Percentiles rank a stretch among this genome's conserved stretches.
These are phyloP conservation scores for Naematelia encephala DNA, from an alignment of 768 basidiomycete genomes.

Conservation along the genomic window DNA sequence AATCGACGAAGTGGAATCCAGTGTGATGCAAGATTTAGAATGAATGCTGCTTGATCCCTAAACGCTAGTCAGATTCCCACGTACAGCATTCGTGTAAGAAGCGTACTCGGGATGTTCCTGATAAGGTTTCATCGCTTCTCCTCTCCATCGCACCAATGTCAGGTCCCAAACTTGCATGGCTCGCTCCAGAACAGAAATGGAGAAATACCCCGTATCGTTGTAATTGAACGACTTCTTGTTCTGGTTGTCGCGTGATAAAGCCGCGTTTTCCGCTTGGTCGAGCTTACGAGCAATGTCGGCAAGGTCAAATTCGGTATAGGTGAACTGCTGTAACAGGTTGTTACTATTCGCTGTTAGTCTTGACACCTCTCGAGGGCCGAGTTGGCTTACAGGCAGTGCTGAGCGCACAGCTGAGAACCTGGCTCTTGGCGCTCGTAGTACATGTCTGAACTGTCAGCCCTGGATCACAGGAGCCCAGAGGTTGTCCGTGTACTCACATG, in stretches of 20 bases:
- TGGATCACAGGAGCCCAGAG: not conserved
- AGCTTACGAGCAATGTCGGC: conserved; percentile 49
- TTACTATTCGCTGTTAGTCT: conserved; percentile 22
- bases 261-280: conserved; percentile 46
- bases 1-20: conserved; percentile 88
- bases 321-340: conserved; percentile 46
- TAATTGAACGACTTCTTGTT: conserved; percentile 64
- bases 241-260: conserved; percentile 52
- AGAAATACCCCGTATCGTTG: conserved; percentile 95
- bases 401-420: conserved; percentile 45
- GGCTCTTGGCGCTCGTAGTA: conserved; percentile 43
- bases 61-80: conserved; percentile 2
- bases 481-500: conserved; percentile 17
- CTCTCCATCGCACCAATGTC: conserved; percentile 76
- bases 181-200: conserved; percentile 69
- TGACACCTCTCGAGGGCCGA: not conserved
- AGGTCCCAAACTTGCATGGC: conserved; percentile 82
- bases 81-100: conserved; percentile 4
- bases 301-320: conserved; percentile 46
- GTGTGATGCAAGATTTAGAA: conserved; percentile 79
- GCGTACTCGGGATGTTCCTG: conserved; percentile 72
- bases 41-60: conserved; percentile 79
- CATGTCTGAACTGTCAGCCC: conserved; percentile 27
- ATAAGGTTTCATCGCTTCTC: conserved; percentile 72
- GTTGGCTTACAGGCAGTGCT: conserved; percentile 43